Evolutionary conservation across 257 asterid genomes (phyloP), one percentile per base, ranked within the genome.

Genomic region (Solanum peruvianum): DNA sequence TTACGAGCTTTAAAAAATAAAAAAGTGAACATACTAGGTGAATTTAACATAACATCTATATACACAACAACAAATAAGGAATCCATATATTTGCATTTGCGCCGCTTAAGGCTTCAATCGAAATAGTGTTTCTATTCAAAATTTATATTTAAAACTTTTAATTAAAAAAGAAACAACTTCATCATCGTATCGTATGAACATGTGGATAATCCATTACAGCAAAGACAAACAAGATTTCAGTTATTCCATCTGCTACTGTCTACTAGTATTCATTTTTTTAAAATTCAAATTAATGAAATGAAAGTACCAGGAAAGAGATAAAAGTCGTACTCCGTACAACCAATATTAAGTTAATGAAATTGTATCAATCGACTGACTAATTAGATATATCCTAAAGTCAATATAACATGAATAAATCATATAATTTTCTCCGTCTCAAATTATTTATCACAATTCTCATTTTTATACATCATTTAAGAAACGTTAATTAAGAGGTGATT

Each of bases 81-180:
- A 25, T 60, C 4, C 72, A 66, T 25, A 7, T 12, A 56, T 18
- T 18, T 7, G 4, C 1, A 56, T 56, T 56, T 56, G 64, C 1
- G 0, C 5, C 2, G n/a, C 4, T 2, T 52, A 56, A 56, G 64
- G n/a, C 64, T 10, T 0, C n/a, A 2, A 16, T 52, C 7, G 4
- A 10, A 18, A 9, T 6, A 52, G 11, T 1, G n/a, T 9, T 18
- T 0, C 0, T 56, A 56, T 18, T 9, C n/a, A 56, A 56, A 18
- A 18, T n/a, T 18, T 10, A 56, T 18, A 3, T 18, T 2, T 7
- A 0, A 56, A 52, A 52, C 62, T 3, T 52, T 52, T 52, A 52
- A 52, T 52, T 52, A 52, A 6, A 52, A 49, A 16, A 16, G 0
- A 9, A 52, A 52, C 9, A 52, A 0, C 2, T 2, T 49, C 7